These are phyloP conservation scores for Trichoderma erinaceum DNA, from an alignment of 495 filamentous ascomycete species.

Conservation along the genomic window DNA sequence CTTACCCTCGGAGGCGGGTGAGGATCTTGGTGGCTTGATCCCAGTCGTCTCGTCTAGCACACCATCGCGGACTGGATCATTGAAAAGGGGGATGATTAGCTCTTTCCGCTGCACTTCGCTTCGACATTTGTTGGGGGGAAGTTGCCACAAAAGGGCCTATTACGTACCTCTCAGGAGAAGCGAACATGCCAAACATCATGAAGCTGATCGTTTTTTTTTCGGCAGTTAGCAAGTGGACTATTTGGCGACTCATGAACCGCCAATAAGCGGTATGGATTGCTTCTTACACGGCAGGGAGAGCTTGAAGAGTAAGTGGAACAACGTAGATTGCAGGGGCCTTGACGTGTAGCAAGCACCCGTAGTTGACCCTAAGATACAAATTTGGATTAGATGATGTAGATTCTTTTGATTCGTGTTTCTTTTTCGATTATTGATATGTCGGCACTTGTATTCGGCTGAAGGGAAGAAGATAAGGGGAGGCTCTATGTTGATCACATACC, in stretches of 20 bases:
- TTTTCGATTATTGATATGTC: too few species aligned
- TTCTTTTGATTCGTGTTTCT: too few species aligned
- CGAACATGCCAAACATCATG: constrained; percentile 16
- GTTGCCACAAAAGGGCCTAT: background rate
- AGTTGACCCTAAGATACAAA: constrained; percentile 47
- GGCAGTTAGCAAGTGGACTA: constrained; percentile 43
- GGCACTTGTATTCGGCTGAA: background rate
- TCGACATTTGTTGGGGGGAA: background rate
- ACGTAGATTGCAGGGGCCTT: constrained; percentile 49
- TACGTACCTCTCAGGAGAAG: constrained; percentile 16
- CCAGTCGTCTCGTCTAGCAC: constrained; percentile 55
- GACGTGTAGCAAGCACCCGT: constrained; percentile 50
- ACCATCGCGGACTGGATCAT: constrained; percentile 43
- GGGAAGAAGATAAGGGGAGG: background rate
- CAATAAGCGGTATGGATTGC: background rate
- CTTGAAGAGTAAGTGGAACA: constrained; percentile 58
- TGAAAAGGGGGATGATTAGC: background rate
- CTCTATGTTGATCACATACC: constrained; percentile 26
- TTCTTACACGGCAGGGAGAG: constrained; percentile 46
- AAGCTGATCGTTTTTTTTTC: constrained; percentile 29
- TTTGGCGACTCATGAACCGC: constrained; percentile 45
- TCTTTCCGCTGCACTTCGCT: background rate
- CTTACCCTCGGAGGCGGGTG: constrained; percentile 21
- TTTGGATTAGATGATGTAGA: background rate
- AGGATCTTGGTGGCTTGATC: constrained; percentile 41